Base-by-base conservation (phyloP, 2,329 filamentous ascomycete genomes). In the Chaetomium olivaceum region DNA sequence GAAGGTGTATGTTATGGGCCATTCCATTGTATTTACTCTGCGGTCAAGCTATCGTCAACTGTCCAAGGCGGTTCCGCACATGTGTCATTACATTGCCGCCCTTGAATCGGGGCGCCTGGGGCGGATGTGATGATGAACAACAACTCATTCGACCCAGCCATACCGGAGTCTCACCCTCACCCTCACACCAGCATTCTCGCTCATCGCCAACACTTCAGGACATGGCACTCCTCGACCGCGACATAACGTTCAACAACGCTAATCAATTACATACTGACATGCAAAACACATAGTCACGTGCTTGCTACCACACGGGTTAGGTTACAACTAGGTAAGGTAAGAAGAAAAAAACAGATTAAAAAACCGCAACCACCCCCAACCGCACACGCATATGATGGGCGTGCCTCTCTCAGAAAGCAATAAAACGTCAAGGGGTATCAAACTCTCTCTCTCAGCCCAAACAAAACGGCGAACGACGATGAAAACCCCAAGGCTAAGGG, bases 391-490 rank as follows among this genome's bases (percentile, higher is more conserved):
- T 36, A 6, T 6, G 27, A 29, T 6, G 27, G 23, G 25, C 25
- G 31, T 57, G 31, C 33, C 36, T 27, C 33, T 39, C 33, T 1
- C 29, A 33, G 27, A 56, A 56, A 36, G 29, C 21, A 46, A 31
- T 8, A 43, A 33, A 33, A 12, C n/a, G 51, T 58, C 16, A 58
- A 31, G 60, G 48, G 43, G 54, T 48, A 39, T 61, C 43, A 58
- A 58, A 33, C 39, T 39, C n/a, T 43, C 21, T 54, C 51, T 27
- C 51, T 27, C 25, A 54, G 16, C 25, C 51, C 23, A 54, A 27
- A 16, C 12, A 19, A 19, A 31, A 54, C 23, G 25, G 23, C 23
- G 21, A 27, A 27, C 6, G 23, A 16, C 25, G 51, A 54, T 29
- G 51, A 12, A 12, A 39, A 12, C 50, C 50, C 50, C 23, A 52